Evolutionary conservation across 2,329 filamentous ascomycete species (phyloP).

Genomic region (Colletotrichum tropicicola): DNA sequence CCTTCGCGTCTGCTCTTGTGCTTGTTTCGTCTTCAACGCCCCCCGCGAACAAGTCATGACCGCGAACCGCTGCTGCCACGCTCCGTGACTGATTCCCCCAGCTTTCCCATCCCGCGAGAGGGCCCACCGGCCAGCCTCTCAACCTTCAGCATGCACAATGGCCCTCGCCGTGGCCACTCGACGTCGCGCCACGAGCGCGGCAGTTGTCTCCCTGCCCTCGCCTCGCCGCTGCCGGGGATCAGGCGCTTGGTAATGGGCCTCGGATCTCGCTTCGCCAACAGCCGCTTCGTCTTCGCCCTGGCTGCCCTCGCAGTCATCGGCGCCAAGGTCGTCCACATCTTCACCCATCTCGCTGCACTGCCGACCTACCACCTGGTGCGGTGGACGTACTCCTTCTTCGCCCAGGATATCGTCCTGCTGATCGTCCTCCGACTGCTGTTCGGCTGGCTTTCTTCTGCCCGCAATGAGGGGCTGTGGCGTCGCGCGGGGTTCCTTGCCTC

Average conservation of each 20-base stretch:
- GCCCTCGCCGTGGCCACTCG: too few relatives aligned
- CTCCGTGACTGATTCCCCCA: too few relatives aligned
- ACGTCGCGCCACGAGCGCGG: too few relatives aligned
- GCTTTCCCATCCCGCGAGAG: too few relatives aligned
- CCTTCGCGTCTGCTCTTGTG: too few relatives aligned
- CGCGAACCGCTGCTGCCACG: too few relatives aligned
- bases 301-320: constrained; percentile 39
- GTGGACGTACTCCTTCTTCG: constrained; percentile 45
- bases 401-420: constrained; percentile 42
- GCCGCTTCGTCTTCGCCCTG: constrained; percentile 41
- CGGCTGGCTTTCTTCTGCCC: constrained; percentile 32
- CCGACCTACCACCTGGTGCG: constrained; percentile 38
- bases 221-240: not conserved
- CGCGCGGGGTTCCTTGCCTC: not conserved
- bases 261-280: constrained; percentile 29
- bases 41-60: too few relatives aligned
- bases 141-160: too few relatives aligned
- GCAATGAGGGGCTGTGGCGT: constrained; percentile 22
- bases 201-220: too few relatives aligned
- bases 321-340: constrained; percentile 43
- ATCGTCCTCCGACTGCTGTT: constrained; percentile 42
- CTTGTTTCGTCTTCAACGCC: too few relatives aligned
- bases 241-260: not conserved
- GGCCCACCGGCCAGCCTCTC: too few relatives aligned
- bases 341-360: constrained; percentile 42